phyloP scores from a whole-genome alignment of 768 basidiomycete genomes.

The Russula griseocarnosa region DNA sequence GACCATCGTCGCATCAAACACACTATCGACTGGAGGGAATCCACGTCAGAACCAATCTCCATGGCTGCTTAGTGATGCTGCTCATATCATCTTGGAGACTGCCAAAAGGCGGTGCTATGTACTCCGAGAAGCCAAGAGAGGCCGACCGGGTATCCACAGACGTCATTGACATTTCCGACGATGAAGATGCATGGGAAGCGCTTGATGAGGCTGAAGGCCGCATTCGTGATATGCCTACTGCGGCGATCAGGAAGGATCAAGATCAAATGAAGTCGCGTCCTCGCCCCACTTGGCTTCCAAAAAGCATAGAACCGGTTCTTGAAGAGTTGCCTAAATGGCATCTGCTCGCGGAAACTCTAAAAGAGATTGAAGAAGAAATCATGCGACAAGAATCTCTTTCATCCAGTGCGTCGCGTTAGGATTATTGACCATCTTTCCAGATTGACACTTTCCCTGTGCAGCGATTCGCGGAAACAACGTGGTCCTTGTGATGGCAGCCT shows the following conservation, averaged over 20 bases:
- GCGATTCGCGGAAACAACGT: slow-evolving; percentile 60
- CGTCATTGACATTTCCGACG: slow-evolving; percentile 47
- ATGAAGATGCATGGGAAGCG: slow-evolving; percentile 71
- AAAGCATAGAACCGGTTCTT: slow-evolving; percentile 76
- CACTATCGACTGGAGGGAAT: slow-evolving; percentile 47
- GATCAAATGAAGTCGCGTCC: slow-evolving; percentile 27
- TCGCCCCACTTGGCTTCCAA: slow-evolving; percentile 62
- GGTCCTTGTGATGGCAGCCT: slow-evolving; percentile 85
- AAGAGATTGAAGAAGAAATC: slow-evolving; percentile 88
- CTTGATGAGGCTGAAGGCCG: slow-evolving; percentile 58
- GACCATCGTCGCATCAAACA: slow-evolving; percentile 67
- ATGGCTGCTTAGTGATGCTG: slow-evolving; percentile 91
- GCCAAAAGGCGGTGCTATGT: slow-evolving; percentile 82
- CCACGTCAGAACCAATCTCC: slow-evolving; percentile 67
- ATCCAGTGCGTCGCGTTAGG: slow-evolving; percentile 26
- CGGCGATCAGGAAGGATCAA: slow-evolving; percentile 21
- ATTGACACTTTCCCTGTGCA: slow-evolving; percentile 15
- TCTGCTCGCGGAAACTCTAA: slow-evolving; percentile 73
- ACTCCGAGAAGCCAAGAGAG: slow-evolving; percentile 32
- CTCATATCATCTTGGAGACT: slow-evolving; percentile 76
- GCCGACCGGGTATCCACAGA: slow-evolving; percentile 30
- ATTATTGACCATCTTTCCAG: neutral
- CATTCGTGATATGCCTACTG: slow-evolving; percentile 11
- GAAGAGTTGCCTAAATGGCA: slow-evolving; percentile 97
- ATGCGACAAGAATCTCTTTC: slow-evolving; percentile 50